Evolutionary conservation across 2,329 filamentous ascomycete genomes (phyloP).

Genomic region (Alternaria tenuissima): DNA sequence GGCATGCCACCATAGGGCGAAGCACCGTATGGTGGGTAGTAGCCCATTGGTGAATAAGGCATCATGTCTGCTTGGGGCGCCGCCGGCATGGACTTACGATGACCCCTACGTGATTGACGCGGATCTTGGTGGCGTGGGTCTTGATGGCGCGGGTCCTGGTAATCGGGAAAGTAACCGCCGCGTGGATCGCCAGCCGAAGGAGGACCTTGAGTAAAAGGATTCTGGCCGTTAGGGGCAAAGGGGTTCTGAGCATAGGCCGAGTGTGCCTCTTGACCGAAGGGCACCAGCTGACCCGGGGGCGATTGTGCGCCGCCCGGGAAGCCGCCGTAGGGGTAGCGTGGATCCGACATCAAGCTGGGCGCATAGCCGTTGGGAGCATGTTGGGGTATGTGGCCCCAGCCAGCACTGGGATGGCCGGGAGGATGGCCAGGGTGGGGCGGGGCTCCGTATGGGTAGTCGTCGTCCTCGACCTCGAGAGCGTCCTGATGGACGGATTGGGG

Average conservation of each 20-base stretch:
- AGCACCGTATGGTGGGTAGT: slow-evolving; percentile 42
- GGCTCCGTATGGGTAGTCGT: slow-evolving; percentile 55
- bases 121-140: slow-evolving; percentile 14
- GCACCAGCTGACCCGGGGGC: slow-evolving; percentile 42
- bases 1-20: slow-evolving; percentile 40
- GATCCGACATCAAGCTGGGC: slow-evolving; percentile 50
- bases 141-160: slow-evolving; percentile 19
- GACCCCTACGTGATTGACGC: slow-evolving; percentile 29
- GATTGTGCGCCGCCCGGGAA: slow-evolving; percentile 34
- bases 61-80: slow-evolving; percentile 44
- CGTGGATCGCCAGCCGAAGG: slow-evolving; percentile 26
- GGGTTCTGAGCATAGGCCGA: slow-evolving; percentile 43
- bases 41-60: slow-evolving; percentile 40
- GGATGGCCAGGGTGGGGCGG: slow-evolving; percentile 38
- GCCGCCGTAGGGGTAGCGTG: slow-evolving; percentile 38
- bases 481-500: slow-evolving; percentile 50
- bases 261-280: slow-evolving; percentile 50
- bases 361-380: slow-evolving; percentile 47
- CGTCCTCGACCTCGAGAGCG: slow-evolving; percentile 56
- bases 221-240: slow-evolving; percentile 38
- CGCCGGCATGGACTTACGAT: slow-evolving; percentile 48
- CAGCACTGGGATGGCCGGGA: slow-evolving; percentile 46
- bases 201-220: slow-evolving; percentile 37
- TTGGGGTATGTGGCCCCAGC: slow-evolving; percentile 50
- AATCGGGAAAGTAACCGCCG: slow-evolving; percentile 50